A percentile compares a stretch with the other conserved stretches of the same genome.
Conservation (phyloP, 2,329 filamentous ascomycete genomes). For the Monilinia aucupariae region DNA sequence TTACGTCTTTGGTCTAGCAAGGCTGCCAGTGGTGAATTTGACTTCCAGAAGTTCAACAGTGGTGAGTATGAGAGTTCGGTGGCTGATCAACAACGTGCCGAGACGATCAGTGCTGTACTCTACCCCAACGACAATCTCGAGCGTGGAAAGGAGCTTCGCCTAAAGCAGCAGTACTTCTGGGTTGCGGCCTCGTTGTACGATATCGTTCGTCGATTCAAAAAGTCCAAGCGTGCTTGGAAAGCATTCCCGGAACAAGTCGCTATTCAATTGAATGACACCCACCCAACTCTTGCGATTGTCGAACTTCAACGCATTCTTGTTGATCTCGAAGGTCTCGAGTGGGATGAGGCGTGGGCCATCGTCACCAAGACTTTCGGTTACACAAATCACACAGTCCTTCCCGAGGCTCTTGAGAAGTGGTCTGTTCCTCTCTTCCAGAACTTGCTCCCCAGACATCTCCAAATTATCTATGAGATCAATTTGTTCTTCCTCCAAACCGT, state of each 20-base stretch:
- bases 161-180: conserved; percentile 99
- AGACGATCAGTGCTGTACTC: conserved; percentile 94
- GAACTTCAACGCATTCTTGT: conserved; percentile 90
- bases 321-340: conserved; percentile 84
- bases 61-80: conserved; percentile 96
- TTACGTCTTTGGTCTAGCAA: conserved; percentile 96
- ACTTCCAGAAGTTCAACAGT: conserved; percentile 99
- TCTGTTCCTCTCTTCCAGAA: conserved; percentile 89
- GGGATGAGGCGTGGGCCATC: conserved; percentile 87
- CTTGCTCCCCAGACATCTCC: conserved; percentile 84
- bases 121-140: conserved; percentile 98
- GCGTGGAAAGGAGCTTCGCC: conserved; percentile 87
- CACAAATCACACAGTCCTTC: conserved; percentile 96
- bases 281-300: conserved; percentile 92
- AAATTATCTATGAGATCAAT: conserved; percentile 99
- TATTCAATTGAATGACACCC: conserved; percentile 97
- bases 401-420: conserved; percentile 98
- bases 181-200: conserved; percentile 94
- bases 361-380: conserved; percentile 81
- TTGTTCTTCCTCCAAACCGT: conserved; percentile 86
- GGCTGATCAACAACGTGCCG: conserved; percentile 95
- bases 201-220: conserved; percentile 97
- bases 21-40: conserved; percentile 92
- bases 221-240: conserved; percentile 82
- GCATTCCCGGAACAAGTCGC: conserved; percentile 93